Base-by-base conservation (phyloP, 768 basidiomycete genomes). In the Lactarius hengduanensis region DNA sequence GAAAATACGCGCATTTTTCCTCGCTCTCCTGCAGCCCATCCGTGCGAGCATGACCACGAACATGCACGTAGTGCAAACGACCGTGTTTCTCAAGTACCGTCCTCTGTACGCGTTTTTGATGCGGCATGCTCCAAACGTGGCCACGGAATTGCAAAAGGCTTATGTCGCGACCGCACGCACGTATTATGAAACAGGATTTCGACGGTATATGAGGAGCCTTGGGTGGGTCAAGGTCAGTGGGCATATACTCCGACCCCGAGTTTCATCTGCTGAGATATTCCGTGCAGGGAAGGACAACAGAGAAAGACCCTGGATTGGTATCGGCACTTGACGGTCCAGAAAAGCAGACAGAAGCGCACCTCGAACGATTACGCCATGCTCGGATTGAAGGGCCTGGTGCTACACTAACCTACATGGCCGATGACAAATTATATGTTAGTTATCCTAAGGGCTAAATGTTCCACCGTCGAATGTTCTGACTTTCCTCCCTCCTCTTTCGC, bases 171-270 rank as follows among this genome's bases (percentile, higher is more conserved):
- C 91, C 32, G 90, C 92, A 16, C 86, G 95, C 47, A 84, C 92
- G 26, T 99, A 97, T 75, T 98, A 94, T 66, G 97, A 99, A 78
- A 98, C 97, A 26, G 93, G 90, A 0, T 96, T 98, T 75, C 81
- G 97, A 68, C 80, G 97, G 53, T 99, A 98, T 75, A 83, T 88
- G 28, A 82, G 97, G 55, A 90, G 88, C 73, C 79, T 99, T 57
- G 84, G 87, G 41, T 86, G 82, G 77, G 82, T 98, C 60, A 92
- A 90, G 82, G 91, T 91, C 54, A 58, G 78, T 53, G 20, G 30
- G 47, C 32, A 54, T n/a, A 18, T 32, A 32, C 62, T 2, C 53
- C 26, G 6, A 26, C 5, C 4, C 7, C 36, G 36, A 28, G 57
- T 47, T 22, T 40, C 40, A 20, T 54, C 32, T 20, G 18, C 20